Evolutionary conservation across 371 early-diverging fungal species (phyloP), one percentile per base, ranked within the genome.

Genomic region (Mortierella sp.): DNA sequence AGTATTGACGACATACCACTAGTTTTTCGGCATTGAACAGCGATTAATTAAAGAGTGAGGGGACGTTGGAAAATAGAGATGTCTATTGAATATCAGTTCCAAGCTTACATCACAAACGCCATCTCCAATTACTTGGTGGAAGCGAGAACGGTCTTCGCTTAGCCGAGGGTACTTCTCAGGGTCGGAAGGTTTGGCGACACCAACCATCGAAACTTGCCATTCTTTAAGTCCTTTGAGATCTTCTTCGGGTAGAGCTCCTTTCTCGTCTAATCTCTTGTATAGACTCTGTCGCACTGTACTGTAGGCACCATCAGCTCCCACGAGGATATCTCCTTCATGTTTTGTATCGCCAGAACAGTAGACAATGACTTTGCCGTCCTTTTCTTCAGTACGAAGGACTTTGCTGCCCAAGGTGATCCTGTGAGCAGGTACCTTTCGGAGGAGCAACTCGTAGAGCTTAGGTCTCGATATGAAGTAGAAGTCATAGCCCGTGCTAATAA

Each of bases 241-340:
- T 0, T 21, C 7, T 21, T 61, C 41, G 15, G 68, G 68, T 3
- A 69, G 22, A 4, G 59, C 4, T 28, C 58, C 63, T 19, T 55
- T 43, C n/a, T 72, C 47, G 7, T 58, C 69, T 60, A 74, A 5
- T 13, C n/a, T n/a, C 40, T 74, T 74, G 68, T 63, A 74, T n/a
- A 74, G 55, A 19, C 50, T 59, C 40, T 63, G 55, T 11, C 69
- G 74, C 0, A 74, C 73, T 8, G 50, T 63, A 32, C 65, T 64
- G 53, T 71, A 63, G 0, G 64, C 67, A 24, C 11, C 65, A 60
- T 69, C 70, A 6, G 76, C 76, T 16, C 76, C 76, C 5, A 76
- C 43, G 15, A 76, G 52, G 21, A 76, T 66, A n/a, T 66, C 70
- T 1, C 58, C 76, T 9, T 55, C 13, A 24, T 70, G 63, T 5